Base-by-base conservation (phyloP, 768 basidiomycete genomes). In the Amanita inopinata region DNA sequence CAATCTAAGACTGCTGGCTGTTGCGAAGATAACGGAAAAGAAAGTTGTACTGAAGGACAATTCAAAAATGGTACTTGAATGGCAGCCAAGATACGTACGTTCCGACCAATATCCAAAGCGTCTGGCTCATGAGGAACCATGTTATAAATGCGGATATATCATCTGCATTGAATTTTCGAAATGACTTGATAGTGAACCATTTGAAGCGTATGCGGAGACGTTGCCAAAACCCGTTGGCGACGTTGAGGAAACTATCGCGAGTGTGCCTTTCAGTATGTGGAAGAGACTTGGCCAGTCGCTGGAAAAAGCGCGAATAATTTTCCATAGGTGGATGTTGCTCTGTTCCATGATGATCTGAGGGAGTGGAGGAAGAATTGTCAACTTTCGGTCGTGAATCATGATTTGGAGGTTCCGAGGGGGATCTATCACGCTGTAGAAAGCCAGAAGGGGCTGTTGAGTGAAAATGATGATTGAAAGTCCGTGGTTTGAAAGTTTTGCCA, bases 111-210 rank as follows among this genome's bases (percentile, higher is more conserved):
- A 99, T 85, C 94, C 96, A 98, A 2, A 94, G 62, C 1, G 91
- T 88, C 54, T 97, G 92, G 55, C 93, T 93, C 70, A 97, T 81
- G 38, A 99, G 65, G 51, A 96, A 91, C 87, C 91, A 93, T 40
- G 88, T 92, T 24, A 94, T 63, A 62, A 99, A 97, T 1, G 93
- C 94, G 31, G 90, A 93, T 42, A 94, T 86, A 58, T 99, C 96
- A 59, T 99, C 96, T 38, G 88, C 83, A 51, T 96, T 92, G 63
- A 93, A 99, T 54, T 78, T 82, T 35, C 94, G 78, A 65, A 96
- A 99, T 3, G 88, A 90, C 48, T 88, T 73, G 53, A 98, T 93
- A 8, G 90, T 90, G 51, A 92, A 85, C 96, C 96, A 99, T 58
- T 91, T 91, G 67, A 97, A 89, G n/a, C 90, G 76, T 51, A 98